Evolutionary conservation across 108 stramenopile genomes (phyloP).

Genomic region (Pseudonitzschia pungens): DNA sequence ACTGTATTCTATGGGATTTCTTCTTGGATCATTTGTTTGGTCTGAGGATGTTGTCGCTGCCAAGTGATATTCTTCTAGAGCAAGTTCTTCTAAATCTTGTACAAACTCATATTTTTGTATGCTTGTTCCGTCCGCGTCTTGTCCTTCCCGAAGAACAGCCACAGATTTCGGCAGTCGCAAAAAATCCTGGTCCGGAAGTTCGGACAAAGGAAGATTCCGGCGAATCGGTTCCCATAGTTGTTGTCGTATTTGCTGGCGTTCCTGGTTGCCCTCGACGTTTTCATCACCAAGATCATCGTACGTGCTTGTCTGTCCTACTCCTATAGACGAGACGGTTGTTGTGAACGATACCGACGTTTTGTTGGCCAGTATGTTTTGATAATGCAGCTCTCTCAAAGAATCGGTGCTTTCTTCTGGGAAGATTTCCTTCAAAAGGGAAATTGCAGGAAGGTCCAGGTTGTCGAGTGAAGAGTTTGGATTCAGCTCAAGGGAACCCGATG

Average conservation of each 20-base stretch:
- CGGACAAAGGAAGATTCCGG: background rate
- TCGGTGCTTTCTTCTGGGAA: slow-evolving; percentile 43
- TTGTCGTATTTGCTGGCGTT: background rate
- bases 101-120: slow-evolving; percentile 27
- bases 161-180: slow-evolving; percentile 37
- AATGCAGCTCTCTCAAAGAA: slow-evolving; percentile 35
- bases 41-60: background rate
- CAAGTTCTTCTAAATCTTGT: slow-evolving; percentile 29
- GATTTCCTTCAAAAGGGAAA: slow-evolving; percentile 43
- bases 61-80: slow-evolving; percentile 29
- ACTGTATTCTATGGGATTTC: slow-evolving; percentile 1
- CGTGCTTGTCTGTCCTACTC: background rate
- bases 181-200: slow-evolving; percentile 40
- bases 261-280: background rate
- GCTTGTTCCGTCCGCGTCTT: background rate
- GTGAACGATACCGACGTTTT: background rate
- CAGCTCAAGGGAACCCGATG: slow-evolving; percentile 15
- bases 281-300: background rate
- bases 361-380: slow-evolving; percentile 15
- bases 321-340: slow-evolving; percentile 10
- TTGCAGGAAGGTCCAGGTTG: slow-evolving; percentile 29
- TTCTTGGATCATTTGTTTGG: background rate
- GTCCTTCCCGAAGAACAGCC: slow-evolving; percentile 27
- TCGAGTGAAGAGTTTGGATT: slow-evolving; percentile 32
- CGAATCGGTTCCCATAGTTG: background rate